phyloP scores from a whole-genome alignment of 257 asterid species.

The Solanum sparsipilum region DNA sequence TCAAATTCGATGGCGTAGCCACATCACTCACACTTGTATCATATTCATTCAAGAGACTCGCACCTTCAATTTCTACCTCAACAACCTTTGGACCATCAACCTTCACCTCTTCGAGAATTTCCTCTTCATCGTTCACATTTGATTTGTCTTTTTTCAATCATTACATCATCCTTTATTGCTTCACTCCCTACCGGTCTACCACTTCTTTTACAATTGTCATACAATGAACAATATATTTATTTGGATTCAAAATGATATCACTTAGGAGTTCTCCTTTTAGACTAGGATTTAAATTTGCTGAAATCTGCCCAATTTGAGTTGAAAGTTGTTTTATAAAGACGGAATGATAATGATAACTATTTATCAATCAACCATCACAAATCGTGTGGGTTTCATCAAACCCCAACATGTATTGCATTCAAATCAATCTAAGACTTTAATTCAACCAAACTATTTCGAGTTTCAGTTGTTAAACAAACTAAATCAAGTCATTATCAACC shows the following conservation, averaged over 20 bases:
- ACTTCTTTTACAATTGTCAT: not conserved
- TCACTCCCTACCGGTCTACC: not conserved
- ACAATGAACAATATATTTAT: not conserved
- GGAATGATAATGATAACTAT: not conserved
- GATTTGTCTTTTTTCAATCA: not conserved
- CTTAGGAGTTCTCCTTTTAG: not conserved
- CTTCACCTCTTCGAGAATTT: no score
- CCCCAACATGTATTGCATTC: not conserved
- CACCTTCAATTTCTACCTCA: not conserved
- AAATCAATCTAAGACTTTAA: not conserved
- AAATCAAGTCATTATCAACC: not conserved
- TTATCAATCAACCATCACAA: not conserved
- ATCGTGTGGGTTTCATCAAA: not conserved
- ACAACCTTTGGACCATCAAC: not conserved
- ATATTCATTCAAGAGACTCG: not conserved
- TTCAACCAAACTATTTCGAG: not conserved
- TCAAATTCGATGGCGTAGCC: not conserved
- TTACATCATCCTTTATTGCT: not conserved
- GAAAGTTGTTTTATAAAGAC: not conserved
- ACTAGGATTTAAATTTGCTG: not conserved
- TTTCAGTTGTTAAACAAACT: not conserved
- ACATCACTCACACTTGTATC: not conserved
- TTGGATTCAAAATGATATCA: not conserved
- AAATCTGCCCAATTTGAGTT: not conserved
- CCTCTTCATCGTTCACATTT: not conserved